These are phyloP conservation scores for Hymenochaete sp. DNA, from an alignment of 1,284 basidiomycete genomes.

Conservation along the genomic window DNA sequence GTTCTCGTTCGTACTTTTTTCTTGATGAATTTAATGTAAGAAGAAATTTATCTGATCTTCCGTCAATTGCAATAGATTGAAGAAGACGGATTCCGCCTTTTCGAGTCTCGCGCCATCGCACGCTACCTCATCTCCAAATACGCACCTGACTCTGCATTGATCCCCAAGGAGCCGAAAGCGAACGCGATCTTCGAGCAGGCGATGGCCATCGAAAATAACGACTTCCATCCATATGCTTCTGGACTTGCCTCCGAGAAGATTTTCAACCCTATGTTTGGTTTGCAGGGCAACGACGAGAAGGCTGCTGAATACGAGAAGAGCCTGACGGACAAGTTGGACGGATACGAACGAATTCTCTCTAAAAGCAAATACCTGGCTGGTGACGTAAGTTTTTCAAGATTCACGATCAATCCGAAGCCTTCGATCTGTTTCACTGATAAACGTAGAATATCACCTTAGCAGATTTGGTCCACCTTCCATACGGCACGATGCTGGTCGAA, in stretches of 20 bases:
- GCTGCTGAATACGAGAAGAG: slow-evolving; percentile 22
- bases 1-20: slow-evolving; percentile 23
- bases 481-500: slow-evolving; percentile 1
- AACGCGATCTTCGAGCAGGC: slow-evolving; percentile 29
- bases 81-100: slow-evolving; percentile 18
- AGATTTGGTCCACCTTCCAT: slow-evolving; percentile 15
- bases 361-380: slow-evolving; percentile 42
- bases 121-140: slow-evolving; percentile 26
- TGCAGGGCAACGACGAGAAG: slow-evolving; percentile 22
- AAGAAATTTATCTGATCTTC: not conserved
- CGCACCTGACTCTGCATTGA: slow-evolving; percentile 11
- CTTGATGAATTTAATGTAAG: too few species aligned
- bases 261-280: slow-evolving; percentile 21
- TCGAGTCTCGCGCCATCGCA: slow-evolving; percentile 29
- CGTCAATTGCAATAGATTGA: slow-evolving; percentile 22
- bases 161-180: slow-evolving; percentile 21
- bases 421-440: too few species aligned
- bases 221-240: slow-evolving; percentile 25
- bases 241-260: slow-evolving; percentile 25
- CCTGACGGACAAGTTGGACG: slow-evolving; percentile 31
- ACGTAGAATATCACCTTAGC: slow-evolving; percentile 7
- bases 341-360: slow-evolving; percentile 37
- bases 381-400: slow-evolving; percentile 24
- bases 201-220: slow-evolving; percentile 25
- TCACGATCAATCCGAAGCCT: not conserved